Base-by-base conservation (phyloP, 495 filamentous ascomycete genomes). In the Hypoxylon fragiforme region DNA sequence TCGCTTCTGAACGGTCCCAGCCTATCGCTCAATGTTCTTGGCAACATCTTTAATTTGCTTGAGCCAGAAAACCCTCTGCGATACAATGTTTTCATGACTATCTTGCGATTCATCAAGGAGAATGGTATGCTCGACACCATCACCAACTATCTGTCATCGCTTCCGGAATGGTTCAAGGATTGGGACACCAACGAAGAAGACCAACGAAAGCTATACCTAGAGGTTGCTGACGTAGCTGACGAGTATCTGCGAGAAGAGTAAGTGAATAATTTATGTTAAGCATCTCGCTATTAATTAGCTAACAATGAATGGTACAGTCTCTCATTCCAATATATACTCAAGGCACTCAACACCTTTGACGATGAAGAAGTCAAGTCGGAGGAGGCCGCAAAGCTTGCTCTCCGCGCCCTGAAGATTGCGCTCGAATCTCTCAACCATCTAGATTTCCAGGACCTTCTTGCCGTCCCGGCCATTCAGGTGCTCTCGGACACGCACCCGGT, bases 41-140 rank as follows among this genome's bases (percentile, higher is more conserved):
- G 89, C 66, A 96, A 91, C 50, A 81, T 99, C 71, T 99, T 97
- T 87, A 99, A 99, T 77, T 89, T 95, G 43, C 84, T 97, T 45
- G 77, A 83, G 36, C 66, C 82, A 35, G 74, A 80, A 53, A 88
- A 90, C 68, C 86, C 88, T 7, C 80, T 86, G 63, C 86, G 92
- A 22, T 97, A 87, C 79, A 85, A 95, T 62, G 89, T 97, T 55
- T 85, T 97, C 64, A 76, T 91, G 71, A 83, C 89, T 59, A 88
- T 96, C 57, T 67, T 96, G 20, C 81, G 83, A 54, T 85, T 95
- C 50, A 83, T 97, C 70, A 85, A 88, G 60, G 72, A 80, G 44
- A 74, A 82, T 59, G 77, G 81, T 55, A 80, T 84, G 58, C 97
- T 88, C 62, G 92, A 96, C 36, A 81, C 83, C 41, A 75, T 99